Conservation (phyloP, 768 basidiomycete species). For the Leccinum ochraceum region DNA sequence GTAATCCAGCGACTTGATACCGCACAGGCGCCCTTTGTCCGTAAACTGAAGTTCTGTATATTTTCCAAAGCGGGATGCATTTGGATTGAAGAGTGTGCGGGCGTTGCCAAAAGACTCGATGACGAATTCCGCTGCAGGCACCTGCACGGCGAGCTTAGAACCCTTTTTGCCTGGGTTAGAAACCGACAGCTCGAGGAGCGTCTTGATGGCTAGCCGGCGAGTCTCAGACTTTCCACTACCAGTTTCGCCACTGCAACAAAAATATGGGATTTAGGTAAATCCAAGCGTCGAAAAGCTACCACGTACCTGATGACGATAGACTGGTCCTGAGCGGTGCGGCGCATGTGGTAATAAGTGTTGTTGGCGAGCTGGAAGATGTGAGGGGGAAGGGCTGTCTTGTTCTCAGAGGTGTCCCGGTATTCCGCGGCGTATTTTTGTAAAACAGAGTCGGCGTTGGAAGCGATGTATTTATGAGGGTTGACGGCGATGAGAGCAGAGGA, state of each 20-base stretch:
- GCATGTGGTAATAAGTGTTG: constrained; percentile 95
- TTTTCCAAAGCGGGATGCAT: constrained; percentile 96
- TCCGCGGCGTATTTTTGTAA: constrained; percentile 86
- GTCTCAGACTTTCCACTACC: constrained; percentile 94
- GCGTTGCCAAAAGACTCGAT: constrained; percentile 95
- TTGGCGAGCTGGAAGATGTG: constrained; percentile 93
- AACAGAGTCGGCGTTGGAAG: constrained; percentile 80
- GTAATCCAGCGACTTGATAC: constrained; percentile 95
- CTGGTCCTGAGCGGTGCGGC: constrained; percentile 91
- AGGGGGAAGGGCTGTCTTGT: constrained; percentile 65
- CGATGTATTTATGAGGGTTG: constrained; percentile 91
- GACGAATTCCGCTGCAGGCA: constrained; percentile 94
- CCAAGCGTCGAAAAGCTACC: neutral
- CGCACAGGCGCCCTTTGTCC: constrained; percentile 84
- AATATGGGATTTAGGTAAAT: neutral
- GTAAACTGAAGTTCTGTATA: constrained; percentile 98
- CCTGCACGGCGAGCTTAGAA: constrained; percentile 79
- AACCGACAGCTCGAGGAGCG: constrained; percentile 87
- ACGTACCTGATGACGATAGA: constrained; percentile 81
- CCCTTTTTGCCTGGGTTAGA: constrained; percentile 92
- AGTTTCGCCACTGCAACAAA: constrained; percentile 73
- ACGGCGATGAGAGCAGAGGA: constrained; percentile 77
- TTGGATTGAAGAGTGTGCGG: constrained; percentile 88
- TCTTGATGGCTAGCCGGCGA: constrained; percentile 86
- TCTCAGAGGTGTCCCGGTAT: constrained; percentile 64